Evolutionary conservation across 768 basidiomycete genomes (phyloP).

Genomic region (Termitomyces sp.): DNA sequence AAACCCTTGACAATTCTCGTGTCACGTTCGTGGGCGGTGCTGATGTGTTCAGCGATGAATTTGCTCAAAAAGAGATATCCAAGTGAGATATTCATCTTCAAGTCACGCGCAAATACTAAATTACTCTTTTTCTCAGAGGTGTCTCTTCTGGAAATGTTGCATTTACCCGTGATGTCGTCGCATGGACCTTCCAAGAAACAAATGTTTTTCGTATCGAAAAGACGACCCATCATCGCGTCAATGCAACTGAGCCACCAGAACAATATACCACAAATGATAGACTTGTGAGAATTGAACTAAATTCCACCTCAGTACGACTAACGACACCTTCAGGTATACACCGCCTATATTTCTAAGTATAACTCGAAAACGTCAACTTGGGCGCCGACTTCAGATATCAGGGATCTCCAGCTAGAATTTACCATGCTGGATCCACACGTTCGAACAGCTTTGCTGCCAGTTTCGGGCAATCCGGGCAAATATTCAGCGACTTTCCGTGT

Average conservation of each 20-base stretch:
- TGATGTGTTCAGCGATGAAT: constrained; percentile 75
- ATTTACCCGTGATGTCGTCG: constrained; percentile 68
- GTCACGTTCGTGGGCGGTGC: constrained; percentile 79
- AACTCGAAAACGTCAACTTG: constrained; percentile 51
- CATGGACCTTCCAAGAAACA: constrained; percentile 90
- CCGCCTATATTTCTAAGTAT: constrained; percentile 66
- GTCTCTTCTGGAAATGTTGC: constrained; percentile 67
- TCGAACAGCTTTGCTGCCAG: constrained; percentile 67
- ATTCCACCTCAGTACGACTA: not conserved
- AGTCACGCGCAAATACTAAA: not conserved
- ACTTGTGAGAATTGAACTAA: constrained; percentile 45
- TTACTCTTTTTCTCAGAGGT: constrained; percentile 32
- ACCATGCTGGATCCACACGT: constrained; percentile 99
- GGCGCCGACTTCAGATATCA: constrained; percentile 64
- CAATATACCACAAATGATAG: constrained; percentile 85
- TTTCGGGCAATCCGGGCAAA: constrained; percentile 49
- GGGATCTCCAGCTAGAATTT: constrained; percentile 90
- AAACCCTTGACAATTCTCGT: constrained; percentile 71
- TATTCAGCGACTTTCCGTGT: constrained; percentile 84
- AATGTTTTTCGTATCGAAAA: constrained; percentile 74
- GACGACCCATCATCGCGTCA: constrained; percentile 66
- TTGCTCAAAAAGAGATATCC: constrained; percentile 54
- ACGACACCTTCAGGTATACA: constrained; percentile 53
- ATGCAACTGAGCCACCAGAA: constrained; percentile 55
- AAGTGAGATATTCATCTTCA: constrained; percentile 32